phyloP scores from a whole-genome alignment of 2,329 filamentous ascomycete genomes.

The Didymella keratinophila region DNA sequence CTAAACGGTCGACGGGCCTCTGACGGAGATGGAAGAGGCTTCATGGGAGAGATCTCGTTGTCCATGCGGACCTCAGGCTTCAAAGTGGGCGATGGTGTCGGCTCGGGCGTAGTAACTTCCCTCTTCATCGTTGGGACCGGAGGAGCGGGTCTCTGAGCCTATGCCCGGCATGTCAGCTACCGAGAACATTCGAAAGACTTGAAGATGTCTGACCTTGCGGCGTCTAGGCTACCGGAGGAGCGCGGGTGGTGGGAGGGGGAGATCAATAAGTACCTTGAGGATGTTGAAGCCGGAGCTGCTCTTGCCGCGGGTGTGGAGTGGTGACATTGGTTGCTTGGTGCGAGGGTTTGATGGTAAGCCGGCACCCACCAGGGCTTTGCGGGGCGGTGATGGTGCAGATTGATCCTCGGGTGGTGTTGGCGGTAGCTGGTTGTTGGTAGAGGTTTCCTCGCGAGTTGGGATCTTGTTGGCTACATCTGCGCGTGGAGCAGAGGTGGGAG shows the following conservation, averaged over 20 bases:
- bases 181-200: not conserved
- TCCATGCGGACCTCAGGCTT: conserved; percentile 29
- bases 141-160: conserved; percentile 36
- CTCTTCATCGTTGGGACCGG: conserved; percentile 25
- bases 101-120: conserved; percentile 41
- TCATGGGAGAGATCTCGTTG: conserved; percentile 33
- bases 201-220: conserved; percentile 10
- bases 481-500: conserved; percentile 31
- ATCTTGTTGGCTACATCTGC: conserved; percentile 16
- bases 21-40: conserved; percentile 27
- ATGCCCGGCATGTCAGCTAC: not conserved
- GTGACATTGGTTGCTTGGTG: conserved; percentile 29
- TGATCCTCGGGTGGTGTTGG: conserved; percentile 43
- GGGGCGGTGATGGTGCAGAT: conserved; percentile 24
- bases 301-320: conserved; percentile 46
- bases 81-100: conserved; percentile 39
- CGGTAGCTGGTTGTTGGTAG: conserved; percentile 30
- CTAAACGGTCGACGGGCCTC: conserved; percentile 36
- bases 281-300: conserved; percentile 50
- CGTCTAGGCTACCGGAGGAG: conserved; percentile 27
- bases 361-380: conserved; percentile 34
- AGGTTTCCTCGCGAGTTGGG: not conserved
- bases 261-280: conserved; percentile 45
- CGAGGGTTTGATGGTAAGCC: conserved; percentile 46
- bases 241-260: conserved; percentile 34